Evolutionary conservation across 1,284 basidiomycete genomes (phyloP), one percentile per base, ranked within the genome.

Genomic region (Peniophora sp.): DNA sequence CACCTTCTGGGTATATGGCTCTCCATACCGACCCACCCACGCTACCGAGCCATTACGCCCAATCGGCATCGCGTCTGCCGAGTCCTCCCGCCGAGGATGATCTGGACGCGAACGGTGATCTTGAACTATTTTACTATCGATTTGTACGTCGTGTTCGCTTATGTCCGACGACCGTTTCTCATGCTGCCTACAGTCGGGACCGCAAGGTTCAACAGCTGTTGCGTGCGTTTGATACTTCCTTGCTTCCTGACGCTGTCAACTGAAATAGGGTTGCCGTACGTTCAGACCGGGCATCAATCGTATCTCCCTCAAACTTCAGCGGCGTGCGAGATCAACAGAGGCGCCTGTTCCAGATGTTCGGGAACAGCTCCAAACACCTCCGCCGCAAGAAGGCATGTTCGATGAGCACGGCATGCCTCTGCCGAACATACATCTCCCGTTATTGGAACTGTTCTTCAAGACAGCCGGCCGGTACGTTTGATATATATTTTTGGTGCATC

Each of bases 91-190:
- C 27, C 12, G 27, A 32, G 17, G 22, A 34, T 20, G 47, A 48
- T 17, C n/a, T 32, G 27, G 27, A 32, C 27, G 12, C 12, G 5
- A 12, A 32, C 27, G 27, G 27, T 12, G 67, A 65, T 43, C 58
- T 66, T 19, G 69, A 71, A 54, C 52, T 72, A 39, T 71, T 63
- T 50, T 71, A 72, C 55, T 71, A 70, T 51, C 65, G 70, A 20
- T 64, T 71, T 34, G 68, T 69, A 52, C 56, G 66, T 61, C 12
- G 19, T 17, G 8, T 41, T 22, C 39, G n/a, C 39, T 35, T 5
- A 12, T 12, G 24, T 35, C 8, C 10, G 17, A 48, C 32, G 22
- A 10, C 11, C 27, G 17, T 41, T 39, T n/a, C 20, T 24, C 32
- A 47, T 35, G 8, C 35, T 49, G 39, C 39, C 8, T n/a, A 10